Percentiles rank a stretch among this genome's conserved stretches.
phyloP scores from a whole-genome alignment of 371 early-diverging fungal genomes.

The Mortierella sp. region DNA sequence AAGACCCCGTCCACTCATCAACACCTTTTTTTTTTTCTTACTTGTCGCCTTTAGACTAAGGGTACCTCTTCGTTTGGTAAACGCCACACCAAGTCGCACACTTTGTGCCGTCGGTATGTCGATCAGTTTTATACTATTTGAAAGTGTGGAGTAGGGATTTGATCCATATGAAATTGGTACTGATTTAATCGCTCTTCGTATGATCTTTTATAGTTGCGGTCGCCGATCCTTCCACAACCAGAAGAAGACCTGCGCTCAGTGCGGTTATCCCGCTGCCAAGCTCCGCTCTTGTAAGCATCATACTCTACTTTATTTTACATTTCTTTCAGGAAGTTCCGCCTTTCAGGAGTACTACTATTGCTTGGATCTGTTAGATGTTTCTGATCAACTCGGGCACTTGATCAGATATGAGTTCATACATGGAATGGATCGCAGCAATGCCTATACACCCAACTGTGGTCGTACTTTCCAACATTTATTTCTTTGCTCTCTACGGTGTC shows the following conservation, averaged over 20 bases:
- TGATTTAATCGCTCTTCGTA: no score
- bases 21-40: conserved; percentile 10
- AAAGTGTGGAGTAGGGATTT: not conserved
- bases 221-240: conserved; percentile 99
- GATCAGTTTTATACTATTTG: not conserved
- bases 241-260: conserved; percentile 99
- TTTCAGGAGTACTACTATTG: not conserved
- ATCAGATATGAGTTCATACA: no score
- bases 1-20: no score
- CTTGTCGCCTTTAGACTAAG: conserved; percentile 86
- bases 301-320: no score
- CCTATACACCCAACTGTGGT: no score
- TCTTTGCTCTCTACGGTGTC: no score
- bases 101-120: conserved; percentile 91
- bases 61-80: conserved; percentile 99
- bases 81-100: conserved; percentile 99
- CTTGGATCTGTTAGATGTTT: no score
- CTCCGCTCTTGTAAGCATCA: conserved; percentile 90
- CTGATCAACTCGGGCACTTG: no score
- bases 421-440: no score
- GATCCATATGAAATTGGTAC: no score
- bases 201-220: conserved; percentile 82
- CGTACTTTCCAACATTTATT: no score
- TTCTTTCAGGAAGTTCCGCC: no score
- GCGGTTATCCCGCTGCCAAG: conserved; percentile 99